Evolutionary conservation across 768 basidiomycete genomes (phyloP).

Genomic region (Phanerodontia chrysosporium): DNA sequence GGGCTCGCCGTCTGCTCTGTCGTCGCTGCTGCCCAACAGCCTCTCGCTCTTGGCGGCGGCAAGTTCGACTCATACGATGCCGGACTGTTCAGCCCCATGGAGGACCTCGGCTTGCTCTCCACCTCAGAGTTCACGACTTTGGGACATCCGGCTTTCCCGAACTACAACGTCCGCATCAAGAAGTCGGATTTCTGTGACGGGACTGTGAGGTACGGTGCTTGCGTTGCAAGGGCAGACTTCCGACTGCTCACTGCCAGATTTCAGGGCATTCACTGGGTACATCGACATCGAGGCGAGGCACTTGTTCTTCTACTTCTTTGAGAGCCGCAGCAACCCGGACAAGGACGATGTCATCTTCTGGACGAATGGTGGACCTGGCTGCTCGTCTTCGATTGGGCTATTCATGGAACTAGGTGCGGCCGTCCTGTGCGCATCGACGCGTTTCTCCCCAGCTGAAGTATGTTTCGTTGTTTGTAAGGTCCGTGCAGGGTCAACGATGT

Average conservation of each 20-base stretch:
- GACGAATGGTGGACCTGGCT: conserved; percentile 33
- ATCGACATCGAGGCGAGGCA: conserved; percentile 61
- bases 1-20: not conserved
- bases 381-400: conserved; percentile 29
- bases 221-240: conserved; percentile 24
- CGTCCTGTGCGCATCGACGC: conserved; percentile 25
- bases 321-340: conserved; percentile 34
- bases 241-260: conserved; percentile 36
- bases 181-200: conserved; percentile 56
- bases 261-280: conserved; percentile 66
- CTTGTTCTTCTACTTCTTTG: conserved; percentile 46
- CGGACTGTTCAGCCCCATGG: conserved; percentile 32
- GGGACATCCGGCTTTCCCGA: conserved; percentile 44
- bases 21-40: conserved; percentile 5
- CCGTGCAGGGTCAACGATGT: conserved; percentile 60
- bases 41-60: not conserved
- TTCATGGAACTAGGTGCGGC: conserved; percentile 48
- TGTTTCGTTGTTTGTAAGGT: conserved; percentile 41
- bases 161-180: conserved; percentile 52
- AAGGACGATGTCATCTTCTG: conserved; percentile 31
- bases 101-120: conserved; percentile 21
- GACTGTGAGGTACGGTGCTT: conserved; percentile 44
- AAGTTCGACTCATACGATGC: conserved; percentile 31
- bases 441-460: not conserved
- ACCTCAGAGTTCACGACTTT: conserved; percentile 18